Evolutionary conservation across 441 rosid genomes (phyloP).

Genomic region (Bruguiera hainesii): DNA sequence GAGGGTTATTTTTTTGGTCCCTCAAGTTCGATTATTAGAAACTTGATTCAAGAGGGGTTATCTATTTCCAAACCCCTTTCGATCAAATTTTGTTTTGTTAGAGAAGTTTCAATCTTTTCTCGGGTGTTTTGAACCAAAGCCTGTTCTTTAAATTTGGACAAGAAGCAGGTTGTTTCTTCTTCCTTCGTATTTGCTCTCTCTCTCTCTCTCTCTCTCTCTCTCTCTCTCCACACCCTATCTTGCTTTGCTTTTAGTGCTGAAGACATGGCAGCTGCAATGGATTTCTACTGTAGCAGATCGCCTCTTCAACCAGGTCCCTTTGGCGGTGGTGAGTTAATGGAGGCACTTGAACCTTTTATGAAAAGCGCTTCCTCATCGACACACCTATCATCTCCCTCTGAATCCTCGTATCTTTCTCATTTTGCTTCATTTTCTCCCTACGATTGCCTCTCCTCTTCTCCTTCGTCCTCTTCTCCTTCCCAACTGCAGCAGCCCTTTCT

Average conservation of each 20-base stretch:
- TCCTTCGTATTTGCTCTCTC: too few relatives aligned
- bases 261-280: slow-evolving; percentile 57
- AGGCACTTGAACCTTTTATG: slow-evolving; percentile 78
- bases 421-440: slow-evolving; percentile 17
- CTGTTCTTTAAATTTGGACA: slow-evolving; percentile 48
- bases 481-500: slow-evolving; percentile 24
- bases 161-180: slow-evolving; percentile 35
- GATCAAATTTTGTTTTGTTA: slow-evolving; percentile 24
- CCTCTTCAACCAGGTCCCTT: slow-evolving; percentile 48
- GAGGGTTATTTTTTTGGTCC: slow-evolving; percentile 68
- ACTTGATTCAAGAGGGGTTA: slow-evolving; percentile 47
- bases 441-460: slow-evolving; percentile 10
- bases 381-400: slow-evolving; percentile 24
- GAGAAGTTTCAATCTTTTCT: too few relatives aligned
- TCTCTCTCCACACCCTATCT: too few relatives aligned
- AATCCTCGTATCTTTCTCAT: slow-evolving; percentile 19
- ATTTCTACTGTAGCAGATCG: slow-evolving; percentile 36
- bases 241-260: background rate
- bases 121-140: background rate
- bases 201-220: too few relatives aligned
- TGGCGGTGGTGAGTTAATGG: slow-evolving; percentile 78
- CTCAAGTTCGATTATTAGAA: slow-evolving; percentile 26
- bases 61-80: slow-evolving; percentile 53
- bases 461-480: slow-evolving; percentile 3
- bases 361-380: slow-evolving; percentile 46